Evolutionary conservation across 139 green algal genomes (phyloP).

Genomic region (Ettlia oleoabundans): DNA sequence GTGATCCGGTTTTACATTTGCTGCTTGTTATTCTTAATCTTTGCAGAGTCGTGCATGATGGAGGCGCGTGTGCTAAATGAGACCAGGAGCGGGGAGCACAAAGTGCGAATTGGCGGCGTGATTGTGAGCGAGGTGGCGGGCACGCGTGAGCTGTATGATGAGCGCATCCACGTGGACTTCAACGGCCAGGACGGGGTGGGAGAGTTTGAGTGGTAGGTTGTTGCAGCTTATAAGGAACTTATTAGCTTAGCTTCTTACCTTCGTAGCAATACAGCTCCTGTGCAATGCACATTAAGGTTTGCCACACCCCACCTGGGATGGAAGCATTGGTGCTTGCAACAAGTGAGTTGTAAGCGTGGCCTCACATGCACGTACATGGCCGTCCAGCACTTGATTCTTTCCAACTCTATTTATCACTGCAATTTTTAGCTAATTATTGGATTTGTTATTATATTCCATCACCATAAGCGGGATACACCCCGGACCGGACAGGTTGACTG

Average conservation of each 20-base stretch:
- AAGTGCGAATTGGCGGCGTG: neutral
- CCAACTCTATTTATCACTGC: no score
- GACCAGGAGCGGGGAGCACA: neutral
- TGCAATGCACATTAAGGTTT: no score
- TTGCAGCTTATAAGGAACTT: neutral
- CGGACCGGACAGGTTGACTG: no score
- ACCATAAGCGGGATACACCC: no score
- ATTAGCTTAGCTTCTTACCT: neutral
- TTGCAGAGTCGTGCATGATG: neutral
- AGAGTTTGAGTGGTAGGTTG: neutral
- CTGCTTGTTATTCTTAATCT: neutral
- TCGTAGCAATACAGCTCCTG: neutral
- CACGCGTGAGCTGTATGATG: neutral
- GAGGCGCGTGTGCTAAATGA: neutral
- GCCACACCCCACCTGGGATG: no score
- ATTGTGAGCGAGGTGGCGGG: conserved; percentile 2
- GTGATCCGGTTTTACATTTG: neutral
- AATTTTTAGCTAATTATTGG: no score
- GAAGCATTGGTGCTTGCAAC: no score
- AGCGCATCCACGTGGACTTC: neutral
- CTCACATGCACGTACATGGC: no score
- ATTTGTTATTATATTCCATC: no score
- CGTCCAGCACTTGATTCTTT: no score
- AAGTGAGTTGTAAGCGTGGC: no score
- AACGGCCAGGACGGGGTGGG: neutral